Conservation (phyloP, 148 eudicot genomes). For the Spergularia bocconei region DNA sequence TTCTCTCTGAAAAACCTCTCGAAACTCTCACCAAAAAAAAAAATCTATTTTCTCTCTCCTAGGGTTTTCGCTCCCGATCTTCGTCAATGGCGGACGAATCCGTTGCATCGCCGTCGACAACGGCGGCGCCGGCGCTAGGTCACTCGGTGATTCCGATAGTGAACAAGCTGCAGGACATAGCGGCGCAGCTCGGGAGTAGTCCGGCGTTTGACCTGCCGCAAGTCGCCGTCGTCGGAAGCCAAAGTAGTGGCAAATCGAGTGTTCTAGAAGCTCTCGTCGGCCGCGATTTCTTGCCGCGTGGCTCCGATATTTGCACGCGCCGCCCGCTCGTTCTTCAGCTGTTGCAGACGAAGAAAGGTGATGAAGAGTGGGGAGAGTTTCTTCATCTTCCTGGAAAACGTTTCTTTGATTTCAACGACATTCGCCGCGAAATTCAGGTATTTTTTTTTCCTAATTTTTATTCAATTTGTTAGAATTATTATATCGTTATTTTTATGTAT, state of each 20-base stretch:
- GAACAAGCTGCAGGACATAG: constrained; percentile 87
- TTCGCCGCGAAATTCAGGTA: constrained; percentile 81
- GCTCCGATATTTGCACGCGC: constrained; percentile 78
- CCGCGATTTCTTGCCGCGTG: constrained; percentile 91
- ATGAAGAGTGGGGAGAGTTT: constrained; percentile 90
- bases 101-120: constrained; percentile 26
- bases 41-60: constrained; percentile 7
- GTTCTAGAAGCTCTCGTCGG: constrained; percentile 88
- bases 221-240: constrained; percentile 90
- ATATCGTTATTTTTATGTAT: not conserved
- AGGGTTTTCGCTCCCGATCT: constrained; percentile 1
- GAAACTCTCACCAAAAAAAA: not conserved
- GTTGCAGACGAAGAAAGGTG: constrained; percentile 58
- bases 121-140: constrained; percentile 46
- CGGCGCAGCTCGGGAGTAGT: constrained; percentile 66
- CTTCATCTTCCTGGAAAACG: constrained; percentile 67
- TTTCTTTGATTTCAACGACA: constrained; percentile 63
- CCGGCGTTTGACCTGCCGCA: constrained; percentile 72
- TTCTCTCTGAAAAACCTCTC: not conserved
- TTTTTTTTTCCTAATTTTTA: no score
- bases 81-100: constrained; percentile 42
- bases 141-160: constrained; percentile 77
- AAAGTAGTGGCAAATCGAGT: constrained; percentile 93
- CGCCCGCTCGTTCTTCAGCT: constrained; percentile 88
- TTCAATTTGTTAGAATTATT: not conserved